A percentile compares a stretch with the other conserved stretches of the same genome.
phyloP scores from a whole-genome alignment of 1,284 basidiomycete species.

The Irpex lacteus region DNA sequence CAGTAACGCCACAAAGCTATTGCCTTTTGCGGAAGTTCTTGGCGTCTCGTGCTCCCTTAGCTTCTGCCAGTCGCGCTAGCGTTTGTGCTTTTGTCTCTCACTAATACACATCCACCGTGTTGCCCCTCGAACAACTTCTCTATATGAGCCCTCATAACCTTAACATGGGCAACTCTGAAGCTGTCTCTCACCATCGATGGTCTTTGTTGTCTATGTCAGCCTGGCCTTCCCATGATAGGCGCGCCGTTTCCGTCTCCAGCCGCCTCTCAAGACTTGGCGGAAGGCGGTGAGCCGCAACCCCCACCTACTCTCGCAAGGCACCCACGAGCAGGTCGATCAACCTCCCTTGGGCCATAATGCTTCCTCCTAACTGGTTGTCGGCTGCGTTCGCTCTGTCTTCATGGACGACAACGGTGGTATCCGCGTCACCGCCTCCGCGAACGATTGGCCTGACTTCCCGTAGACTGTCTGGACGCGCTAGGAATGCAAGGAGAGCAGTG shows the following conservation, averaged over 20 bases:
- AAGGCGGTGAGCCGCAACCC: not conserved
- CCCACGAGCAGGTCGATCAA: too few relatives aligned
- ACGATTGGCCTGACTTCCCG: conserved; percentile 39
- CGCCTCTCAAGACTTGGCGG: not conserved
- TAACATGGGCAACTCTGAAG: too few relatives aligned
- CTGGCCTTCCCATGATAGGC: not conserved
- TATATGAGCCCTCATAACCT: too few relatives aligned
- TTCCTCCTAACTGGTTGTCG: not conserved
- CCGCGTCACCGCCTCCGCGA: conserved; percentile 8
- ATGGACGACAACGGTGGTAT: not conserved
- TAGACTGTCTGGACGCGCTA: conserved; percentile 23
- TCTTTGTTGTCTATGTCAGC: not conserved
- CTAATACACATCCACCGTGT: too few relatives aligned
- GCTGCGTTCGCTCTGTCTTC: not conserved
- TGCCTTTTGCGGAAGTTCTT: not conserved
- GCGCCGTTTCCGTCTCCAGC: not conserved
- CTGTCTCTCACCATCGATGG: too few relatives aligned
- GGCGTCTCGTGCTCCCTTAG: too few relatives aligned
- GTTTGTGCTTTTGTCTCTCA: too few relatives aligned
- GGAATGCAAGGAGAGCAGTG: conserved; percentile 30
- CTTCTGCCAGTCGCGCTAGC: too few relatives aligned
- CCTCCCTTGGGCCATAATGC: not conserved
- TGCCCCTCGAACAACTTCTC: too few relatives aligned
- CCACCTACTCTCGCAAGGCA: too few relatives aligned
- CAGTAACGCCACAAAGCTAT: not conserved